Base-by-base conservation (phyloP, 1,284 basidiomycete species). In the Heterobasidion parviporum region DNA sequence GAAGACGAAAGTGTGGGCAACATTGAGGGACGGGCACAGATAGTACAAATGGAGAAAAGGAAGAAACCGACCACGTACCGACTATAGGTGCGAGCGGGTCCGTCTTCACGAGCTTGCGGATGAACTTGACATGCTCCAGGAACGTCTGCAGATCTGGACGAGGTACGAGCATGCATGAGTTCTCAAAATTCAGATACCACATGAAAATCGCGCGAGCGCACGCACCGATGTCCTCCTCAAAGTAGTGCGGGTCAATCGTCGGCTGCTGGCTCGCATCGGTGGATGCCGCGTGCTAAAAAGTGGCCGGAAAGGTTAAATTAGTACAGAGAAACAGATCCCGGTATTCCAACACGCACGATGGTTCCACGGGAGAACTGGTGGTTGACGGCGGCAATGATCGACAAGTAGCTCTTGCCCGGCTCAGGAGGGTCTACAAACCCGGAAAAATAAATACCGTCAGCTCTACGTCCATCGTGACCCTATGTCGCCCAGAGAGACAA, bases 201-300 rank as follows among this genome's bases (percentile, higher is more conserved):
- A 48, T 6, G 41, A 44, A 16, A 14, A 6, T 9, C 6, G 14
- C 12, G 14, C 49, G 15, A 16, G 49, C 20, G 26, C 14, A 14
- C 53, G 64, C 68, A 65, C 74, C 74, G 61, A 73, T 68, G 43
- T 69, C 63, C 43, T 74, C 65, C 44, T 66, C 69, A 59, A 77
- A 73, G 63, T 73, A 74, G 56, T 67, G 67, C 49, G 76, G 76
- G 56, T 78, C 72, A 34, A 75, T 64, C 45, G 63, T 60, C 0
- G 76, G 73, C 53, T 71, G 66, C n/a, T 64, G 68, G 2, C 57
- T 55, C 1, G 74, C 73, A 58, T 77, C 67, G 20, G 59, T 52
- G 5, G 69, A 71, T 2, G 61, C 66, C 16, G 72, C 66, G 54
- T 72, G 70, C 71, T 69, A 54, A 12, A 18, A 2, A 32, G 3